Conservation (phyloP, 768 basidiomycete genomes). For the Asterophora parasitica region DNA sequence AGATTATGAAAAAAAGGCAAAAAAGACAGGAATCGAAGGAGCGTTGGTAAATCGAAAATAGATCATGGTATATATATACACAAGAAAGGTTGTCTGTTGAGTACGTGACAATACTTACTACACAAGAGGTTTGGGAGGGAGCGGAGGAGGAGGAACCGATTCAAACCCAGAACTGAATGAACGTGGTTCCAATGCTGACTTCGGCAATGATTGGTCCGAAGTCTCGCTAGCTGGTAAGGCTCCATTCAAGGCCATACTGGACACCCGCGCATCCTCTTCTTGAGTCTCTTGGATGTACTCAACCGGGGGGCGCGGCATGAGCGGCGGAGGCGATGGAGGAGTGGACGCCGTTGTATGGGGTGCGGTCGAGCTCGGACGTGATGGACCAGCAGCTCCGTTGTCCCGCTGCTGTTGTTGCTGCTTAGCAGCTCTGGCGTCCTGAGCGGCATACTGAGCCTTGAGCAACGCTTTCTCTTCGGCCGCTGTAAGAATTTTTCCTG, state of each 20-base stretch:
- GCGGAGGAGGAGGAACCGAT: conserved; percentile 25
- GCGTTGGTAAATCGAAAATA: background rate
- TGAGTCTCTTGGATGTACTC: conserved; percentile 82
- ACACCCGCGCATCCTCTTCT: conserved; percentile 63
- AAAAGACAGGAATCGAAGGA: background rate
- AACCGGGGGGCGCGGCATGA: conserved; percentile 70
- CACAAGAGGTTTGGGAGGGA: conserved; percentile 28
- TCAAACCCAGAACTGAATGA: conserved; percentile 39
- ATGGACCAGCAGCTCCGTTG: conserved; percentile 23
- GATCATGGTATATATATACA: background rate
- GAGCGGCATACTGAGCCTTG: conserved; percentile 56
- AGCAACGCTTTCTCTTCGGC: conserved; percentile 77
- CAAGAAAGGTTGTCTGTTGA: background rate
- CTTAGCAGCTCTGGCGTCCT: conserved; percentile 31
- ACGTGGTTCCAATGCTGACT: too few species aligned
- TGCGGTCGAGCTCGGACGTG: conserved; percentile 13
- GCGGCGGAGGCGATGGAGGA: conserved; percentile 55
- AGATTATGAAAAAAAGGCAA: background rate
- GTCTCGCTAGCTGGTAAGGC: conserved; percentile 17
- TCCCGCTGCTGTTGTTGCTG: conserved; percentile 19
- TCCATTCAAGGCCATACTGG: conserved; percentile 33
- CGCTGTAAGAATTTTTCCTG: conserved; percentile 47
- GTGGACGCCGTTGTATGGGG: conserved; percentile 10
- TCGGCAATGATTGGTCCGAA: conserved; percentile 7
- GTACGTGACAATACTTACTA: conserved; percentile 7